Base-by-base conservation (phyloP, 2,329 filamentous ascomycete genomes). In the Colletotrichum sp. region DNA sequence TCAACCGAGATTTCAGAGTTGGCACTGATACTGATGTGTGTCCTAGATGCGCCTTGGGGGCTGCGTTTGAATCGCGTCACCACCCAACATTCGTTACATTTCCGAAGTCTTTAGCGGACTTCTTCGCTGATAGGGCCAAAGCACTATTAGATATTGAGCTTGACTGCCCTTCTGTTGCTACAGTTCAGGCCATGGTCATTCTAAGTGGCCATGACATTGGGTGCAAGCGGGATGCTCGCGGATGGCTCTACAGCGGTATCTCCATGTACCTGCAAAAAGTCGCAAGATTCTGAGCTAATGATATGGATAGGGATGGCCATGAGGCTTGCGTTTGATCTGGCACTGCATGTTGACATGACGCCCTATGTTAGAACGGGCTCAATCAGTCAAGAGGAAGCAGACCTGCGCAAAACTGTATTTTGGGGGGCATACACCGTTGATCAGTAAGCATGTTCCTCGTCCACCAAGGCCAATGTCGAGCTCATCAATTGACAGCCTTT, bases 11-110 rank as follows among this genome's bases (percentile, higher is more conserved):
- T 59, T 24, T 28, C 4, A 6, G 16, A 26, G 55, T 12, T 12
- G 55, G 12, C 15, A 15, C 55, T 59, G 13, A 28, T 15, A 30
- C 59, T 76, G 30, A 79, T 62, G 59, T 55, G 34, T 36, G 13
- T 44, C 64, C 1, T 34, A 86, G 85, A 81, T 86, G 85, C 34
- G 82, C 85, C 6, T 80, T 87, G 8, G 85, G 85, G 24, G 85
- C 84, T 66, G 84, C 85, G 2, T 87, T 87, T 24, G 85, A 87
- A 71, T 81, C 84, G 21, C 81, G 84, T 16, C 85, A 7, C 16
- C 63, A 66, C 30, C 63, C 63, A 16, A 52, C 63, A 10, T 86
- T 87, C 57, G 57, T 62, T 16, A 70, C 68, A 26, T 70, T 77
- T 80, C 86, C 72, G 83, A 85, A 26, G 82, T 86, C 75, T 80